These are phyloP conservation scores for Coemansia furcata DNA, from an alignment of 192 early-diverging fungal genomes.

Conservation along the genomic window DNA sequence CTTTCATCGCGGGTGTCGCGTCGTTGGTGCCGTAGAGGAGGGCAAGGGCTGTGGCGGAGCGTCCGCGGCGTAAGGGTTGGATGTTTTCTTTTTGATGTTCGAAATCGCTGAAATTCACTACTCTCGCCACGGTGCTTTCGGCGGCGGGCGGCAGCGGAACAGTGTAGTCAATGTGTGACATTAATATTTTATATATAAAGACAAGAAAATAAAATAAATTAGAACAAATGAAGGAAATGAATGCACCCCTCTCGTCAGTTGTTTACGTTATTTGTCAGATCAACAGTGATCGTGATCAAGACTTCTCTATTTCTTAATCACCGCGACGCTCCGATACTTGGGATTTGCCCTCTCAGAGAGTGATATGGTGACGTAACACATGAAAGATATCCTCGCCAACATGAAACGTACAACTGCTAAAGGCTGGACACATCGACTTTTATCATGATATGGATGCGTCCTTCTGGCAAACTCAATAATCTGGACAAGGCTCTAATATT, in stretches of 20 bases:
- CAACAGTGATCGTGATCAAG: not conserved
- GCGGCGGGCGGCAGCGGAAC: not conserved
- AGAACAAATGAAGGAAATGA: not conserved
- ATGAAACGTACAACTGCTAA: too few relatives aligned
- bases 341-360: too few relatives aligned
- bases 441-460: too few relatives aligned
- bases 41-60: conserved; percentile 57
- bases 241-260: not conserved
- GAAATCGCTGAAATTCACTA: conserved; percentile 53
- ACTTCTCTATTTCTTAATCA: not conserved
- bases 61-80: conserved; percentile 60
- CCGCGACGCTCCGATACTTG: too few relatives aligned
- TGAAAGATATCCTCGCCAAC: too few relatives aligned
- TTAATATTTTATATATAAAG: not conserved
- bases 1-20: conserved; percentile 2
- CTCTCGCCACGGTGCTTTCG: not conserved
- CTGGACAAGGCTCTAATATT: too few relatives aligned
- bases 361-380: too few relatives aligned
- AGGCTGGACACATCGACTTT: too few relatives aligned
- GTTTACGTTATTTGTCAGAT: not conserved
- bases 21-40: conserved; percentile 29
- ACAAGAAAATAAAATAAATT: not conserved
- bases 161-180: conserved; percentile 5
- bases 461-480: too few relatives aligned
- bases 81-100: conserved; percentile 82